Percentiles rank a stretch among this genome's conserved stretches.
These are phyloP conservation scores for Lachnellula hyalina DNA, from an alignment of 2,329 filamentous ascomycete genomes.

Conservation along the genomic window DNA sequence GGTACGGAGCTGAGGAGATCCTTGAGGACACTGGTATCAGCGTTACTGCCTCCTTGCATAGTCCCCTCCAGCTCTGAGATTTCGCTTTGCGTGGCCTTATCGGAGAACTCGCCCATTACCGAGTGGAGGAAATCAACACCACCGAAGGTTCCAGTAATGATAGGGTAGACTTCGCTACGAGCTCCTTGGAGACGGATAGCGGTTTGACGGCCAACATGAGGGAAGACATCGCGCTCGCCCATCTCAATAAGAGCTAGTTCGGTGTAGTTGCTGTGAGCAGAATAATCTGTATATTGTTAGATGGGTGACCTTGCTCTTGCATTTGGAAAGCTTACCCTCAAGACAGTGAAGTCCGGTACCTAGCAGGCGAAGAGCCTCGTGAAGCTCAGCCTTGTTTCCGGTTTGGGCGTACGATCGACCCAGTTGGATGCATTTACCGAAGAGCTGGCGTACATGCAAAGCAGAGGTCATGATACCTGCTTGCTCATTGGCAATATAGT, in stretches of 20 bases:
- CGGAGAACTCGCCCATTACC: conserved; percentile 72
- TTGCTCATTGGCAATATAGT: conserved; percentile 87
- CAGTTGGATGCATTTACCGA: conserved; percentile 70
- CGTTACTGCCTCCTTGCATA: conserved; percentile 58
- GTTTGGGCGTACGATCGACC: conserved; percentile 65
- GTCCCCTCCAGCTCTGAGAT: conserved; percentile 84
- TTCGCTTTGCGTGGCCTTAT: conserved; percentile 88
- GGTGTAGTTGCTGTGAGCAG: conserved; percentile 89
- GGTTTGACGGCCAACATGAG: conserved; percentile 77
- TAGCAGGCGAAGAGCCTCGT: conserved; percentile 80
- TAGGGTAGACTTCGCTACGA: conserved; percentile 64
- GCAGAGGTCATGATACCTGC: conserved; percentile 77
- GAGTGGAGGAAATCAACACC: conserved; percentile 93
- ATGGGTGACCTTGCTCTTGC: no score
- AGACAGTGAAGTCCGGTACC: conserved; percentile 88
- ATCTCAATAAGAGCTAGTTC: conserved; percentile 85
- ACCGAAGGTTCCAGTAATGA: conserved; percentile 88
- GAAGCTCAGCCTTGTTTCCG: conserved; percentile 68
- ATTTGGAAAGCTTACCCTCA: conserved; percentile 41
- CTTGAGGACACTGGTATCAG: conserved; percentile 69
- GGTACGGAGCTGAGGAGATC: conserved; percentile 79
- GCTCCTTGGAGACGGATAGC: conserved; percentile 64
- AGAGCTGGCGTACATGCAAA: conserved; percentile 67
- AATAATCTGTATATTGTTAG: conserved; percentile 54
- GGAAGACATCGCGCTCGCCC: conserved; percentile 75